Conservation (phyloP, 352 stramenopile species). For the Phytophthora niederhauseri region DNA sequence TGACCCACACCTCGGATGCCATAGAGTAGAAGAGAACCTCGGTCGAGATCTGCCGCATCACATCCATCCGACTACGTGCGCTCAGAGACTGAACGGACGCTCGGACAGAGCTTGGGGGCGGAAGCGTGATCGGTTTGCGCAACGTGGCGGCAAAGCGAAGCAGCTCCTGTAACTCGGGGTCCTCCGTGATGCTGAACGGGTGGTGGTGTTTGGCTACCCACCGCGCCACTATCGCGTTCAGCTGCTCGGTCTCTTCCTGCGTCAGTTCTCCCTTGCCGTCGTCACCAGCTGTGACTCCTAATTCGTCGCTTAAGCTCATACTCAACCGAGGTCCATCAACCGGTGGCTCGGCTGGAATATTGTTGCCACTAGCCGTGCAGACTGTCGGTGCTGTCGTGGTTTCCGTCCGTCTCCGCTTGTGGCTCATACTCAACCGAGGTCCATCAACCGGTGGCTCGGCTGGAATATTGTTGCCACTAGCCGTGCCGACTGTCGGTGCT, state of each 20-base stretch:
- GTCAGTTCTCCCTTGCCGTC: slow-evolving; percentile 29
- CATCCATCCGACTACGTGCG: slow-evolving; percentile 44
- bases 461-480: not conserved
- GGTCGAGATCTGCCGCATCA: slow-evolving; percentile 49
- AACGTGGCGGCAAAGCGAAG: slow-evolving; percentile 46
- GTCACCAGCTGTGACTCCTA: slow-evolving; percentile 7
- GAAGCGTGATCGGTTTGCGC: slow-evolving; percentile 41
- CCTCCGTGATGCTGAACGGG: slow-evolving; percentile 48
- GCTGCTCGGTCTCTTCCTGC: slow-evolving; percentile 44
- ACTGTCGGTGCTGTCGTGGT: slow-evolving; percentile 4
- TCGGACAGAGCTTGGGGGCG: slow-evolving; percentile 44
- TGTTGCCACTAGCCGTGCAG: not conserved
- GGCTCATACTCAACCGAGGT: too few species aligned
- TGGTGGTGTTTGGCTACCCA: slow-evolving; percentile 61
- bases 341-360: not conserved
- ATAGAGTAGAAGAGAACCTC: slow-evolving; percentile 58
- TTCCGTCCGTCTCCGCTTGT: slow-evolving; percentile 35
- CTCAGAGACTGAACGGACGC: slow-evolving; percentile 53
- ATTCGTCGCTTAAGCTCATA: slow-evolving; percentile 2
- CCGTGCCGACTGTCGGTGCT: slow-evolving; percentile 1
- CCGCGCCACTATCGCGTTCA: slow-evolving; percentile 51
- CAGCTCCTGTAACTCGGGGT: slow-evolving; percentile 52
- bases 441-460: slow-evolving; percentile 3
- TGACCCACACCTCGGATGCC: slow-evolving; percentile 54
- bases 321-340: slow-evolving; percentile 11